Conservation (phyloP, 2,329 filamentous ascomycete genomes). For the Nemania sp. region DNA sequence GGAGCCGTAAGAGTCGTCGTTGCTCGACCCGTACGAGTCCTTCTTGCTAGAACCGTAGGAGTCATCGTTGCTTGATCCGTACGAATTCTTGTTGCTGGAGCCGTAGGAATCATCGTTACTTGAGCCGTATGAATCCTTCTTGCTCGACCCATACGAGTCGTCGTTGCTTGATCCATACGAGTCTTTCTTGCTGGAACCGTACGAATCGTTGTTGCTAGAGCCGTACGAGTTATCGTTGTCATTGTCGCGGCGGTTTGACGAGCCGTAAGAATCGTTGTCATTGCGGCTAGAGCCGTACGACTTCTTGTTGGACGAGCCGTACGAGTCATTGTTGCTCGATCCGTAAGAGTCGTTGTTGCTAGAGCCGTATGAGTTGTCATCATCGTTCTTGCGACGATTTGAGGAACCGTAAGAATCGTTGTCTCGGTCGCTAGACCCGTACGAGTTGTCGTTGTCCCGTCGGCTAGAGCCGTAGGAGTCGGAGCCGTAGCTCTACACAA, state of each 20-base stretch:
- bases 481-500: constrained; percentile 43
- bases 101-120: constrained; percentile 26
- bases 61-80: constrained; percentile 42
- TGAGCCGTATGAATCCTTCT: constrained; percentile 24
- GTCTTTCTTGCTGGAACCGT: constrained; percentile 39
- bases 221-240: constrained; percentile 22
- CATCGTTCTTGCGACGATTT: constrained; percentile 23
- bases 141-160: constrained; percentile 31
- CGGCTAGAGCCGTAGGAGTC: constrained; percentile 39
- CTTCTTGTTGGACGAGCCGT: constrained; percentile 36
- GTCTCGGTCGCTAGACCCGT: constrained; percentile 28
- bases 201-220: constrained; percentile 23
- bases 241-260: constrained; percentile 22
- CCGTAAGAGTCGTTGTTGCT: constrained; percentile 26
- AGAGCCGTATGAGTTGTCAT: constrained; percentile 40
- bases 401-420: constrained; percentile 29
- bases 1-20: constrained; percentile 41
- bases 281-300: constrained; percentile 32
- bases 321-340: constrained; percentile 30
- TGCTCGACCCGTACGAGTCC: constrained; percentile 23
- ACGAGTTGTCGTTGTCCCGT: constrained; percentile 33
- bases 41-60: constrained; percentile 39
- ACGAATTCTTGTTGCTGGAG: constrained; percentile 21
- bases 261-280: constrained; percentile 38
- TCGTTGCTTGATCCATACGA: constrained; percentile 37